phyloP scores from a whole-genome alignment of 176 grass and related monocot species.

The Saccharum spontaneum region DNA sequence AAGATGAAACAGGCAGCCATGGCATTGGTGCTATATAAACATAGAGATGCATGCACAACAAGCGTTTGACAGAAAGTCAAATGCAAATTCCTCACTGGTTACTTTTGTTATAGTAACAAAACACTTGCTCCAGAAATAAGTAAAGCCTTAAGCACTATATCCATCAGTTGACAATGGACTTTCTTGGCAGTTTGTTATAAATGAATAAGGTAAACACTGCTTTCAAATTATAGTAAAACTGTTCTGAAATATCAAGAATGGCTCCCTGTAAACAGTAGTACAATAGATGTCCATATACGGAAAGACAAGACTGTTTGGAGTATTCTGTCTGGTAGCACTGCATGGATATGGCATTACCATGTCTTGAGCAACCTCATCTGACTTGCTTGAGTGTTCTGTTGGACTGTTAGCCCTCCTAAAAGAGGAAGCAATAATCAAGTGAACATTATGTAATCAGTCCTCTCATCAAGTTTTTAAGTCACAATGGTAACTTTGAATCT shows the following conservation, averaged over 20 bases:
- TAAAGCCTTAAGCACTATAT: not conserved
- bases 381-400: not conserved
- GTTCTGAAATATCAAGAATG: not conserved
- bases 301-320: not conserved
- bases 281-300: not conserved
- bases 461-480: not conserved
- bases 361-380: not conserved
- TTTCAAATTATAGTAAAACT: not conserved
- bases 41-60: too few species aligned
- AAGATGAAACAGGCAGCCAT: too few species aligned
- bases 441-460: not conserved
- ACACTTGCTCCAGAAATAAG: not conserved
- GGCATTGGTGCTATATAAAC: too few species aligned
- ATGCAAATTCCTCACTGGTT: not conserved
- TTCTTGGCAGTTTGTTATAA: not conserved
- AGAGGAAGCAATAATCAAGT: not conserved
- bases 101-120: constrained; percentile 1
- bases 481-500: not conserved
- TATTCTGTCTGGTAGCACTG: not conserved
- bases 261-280: not conserved
- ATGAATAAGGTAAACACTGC: not conserved
- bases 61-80: not conserved
- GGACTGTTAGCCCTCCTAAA: not conserved
- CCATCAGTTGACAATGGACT: not conserved
- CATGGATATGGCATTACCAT: constrained; percentile 14